Conservation (phyloP, 164 flowering plant genomes). For the Litsea cubeba region DNA sequence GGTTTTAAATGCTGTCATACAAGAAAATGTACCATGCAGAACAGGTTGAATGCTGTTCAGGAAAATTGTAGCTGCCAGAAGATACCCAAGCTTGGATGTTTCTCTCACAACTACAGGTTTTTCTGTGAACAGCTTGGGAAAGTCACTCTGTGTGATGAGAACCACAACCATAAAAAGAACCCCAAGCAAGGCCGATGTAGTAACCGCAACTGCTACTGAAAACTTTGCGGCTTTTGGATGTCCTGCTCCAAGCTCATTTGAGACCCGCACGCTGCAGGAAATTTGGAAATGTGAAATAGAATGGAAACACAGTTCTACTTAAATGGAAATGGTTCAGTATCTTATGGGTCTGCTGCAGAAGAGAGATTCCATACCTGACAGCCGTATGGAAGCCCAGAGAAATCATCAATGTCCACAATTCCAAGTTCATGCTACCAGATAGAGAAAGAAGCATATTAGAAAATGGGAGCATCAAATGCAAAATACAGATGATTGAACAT, state of each 20-base stretch:
- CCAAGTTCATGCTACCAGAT: slow-evolving; percentile 36
- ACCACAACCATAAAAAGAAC: slow-evolving; percentile 22
- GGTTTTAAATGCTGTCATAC: not conserved
- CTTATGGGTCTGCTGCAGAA: not conserved
- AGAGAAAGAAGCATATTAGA: not conserved
- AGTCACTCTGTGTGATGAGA: slow-evolving; percentile 18
- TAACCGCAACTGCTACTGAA: slow-evolving; percentile 24
- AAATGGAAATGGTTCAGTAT: not conserved
- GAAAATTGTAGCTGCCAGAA: slow-evolving; percentile 44
- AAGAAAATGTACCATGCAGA: slow-evolving; percentile 34
- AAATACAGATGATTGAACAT: not conserved
- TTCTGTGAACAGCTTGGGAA: slow-evolving; percentile 34
- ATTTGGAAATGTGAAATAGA: not conserved
- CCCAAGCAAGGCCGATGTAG: slow-evolving; percentile 33
- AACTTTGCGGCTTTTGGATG: slow-evolving; percentile 43
- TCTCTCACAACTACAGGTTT: slow-evolving; percentile 24
- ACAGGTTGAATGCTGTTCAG: slow-evolving; percentile 49
- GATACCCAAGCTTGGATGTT: slow-evolving; percentile 32
- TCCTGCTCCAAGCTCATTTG: slow-evolving; percentile 59
- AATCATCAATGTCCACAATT: slow-evolving; percentile 46
- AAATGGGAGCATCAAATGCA: not conserved
- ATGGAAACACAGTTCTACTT: not conserved
- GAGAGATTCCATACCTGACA: slow-evolving; percentile 28
- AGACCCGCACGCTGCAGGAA: slow-evolving; percentile 40
- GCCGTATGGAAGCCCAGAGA: slow-evolving; percentile 51